phyloP scores from a whole-genome alignment of 306 rosid genomes.

The Begonia fuchsioides region DNA sequence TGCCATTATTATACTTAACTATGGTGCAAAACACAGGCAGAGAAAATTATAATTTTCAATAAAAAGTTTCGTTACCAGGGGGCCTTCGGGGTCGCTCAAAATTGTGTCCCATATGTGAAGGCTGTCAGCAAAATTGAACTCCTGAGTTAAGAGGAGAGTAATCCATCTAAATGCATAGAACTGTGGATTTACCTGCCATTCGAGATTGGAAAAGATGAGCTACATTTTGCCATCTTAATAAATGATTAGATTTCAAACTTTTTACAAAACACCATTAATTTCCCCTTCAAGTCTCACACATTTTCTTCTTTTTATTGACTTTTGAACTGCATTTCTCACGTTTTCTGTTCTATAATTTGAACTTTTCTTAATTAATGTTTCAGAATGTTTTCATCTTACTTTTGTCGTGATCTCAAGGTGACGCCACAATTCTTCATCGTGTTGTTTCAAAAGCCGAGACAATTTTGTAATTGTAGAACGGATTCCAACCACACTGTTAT shows the following conservation, averaged over 20 bases:
- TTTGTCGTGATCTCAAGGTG: slow-evolving; percentile 96
- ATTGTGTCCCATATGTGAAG: slow-evolving; percentile 95
- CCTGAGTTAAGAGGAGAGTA: slow-evolving; percentile 95
- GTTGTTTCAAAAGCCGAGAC: slow-evolving; percentile 86
- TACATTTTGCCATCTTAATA: too few species aligned
- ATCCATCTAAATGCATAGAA: slow-evolving; percentile 99
- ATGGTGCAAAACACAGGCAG: neutral
- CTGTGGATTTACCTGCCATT: slow-evolving; percentile 89
- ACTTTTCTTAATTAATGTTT: too few species aligned
- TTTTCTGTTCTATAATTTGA: too few species aligned
- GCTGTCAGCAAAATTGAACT: slow-evolving; percentile 89
- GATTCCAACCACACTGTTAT: slow-evolving; percentile 95
- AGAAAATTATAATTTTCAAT: neutral
- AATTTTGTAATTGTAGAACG: slow-evolving; percentile 82
- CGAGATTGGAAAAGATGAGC: slow-evolving; percentile 5
- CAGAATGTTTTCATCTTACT: too few species aligned
- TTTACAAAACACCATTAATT: too few species aligned
- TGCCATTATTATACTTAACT: too few species aligned
- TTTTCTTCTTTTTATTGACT: too few species aligned
- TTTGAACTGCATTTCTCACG: too few species aligned
- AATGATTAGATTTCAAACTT: too few species aligned
- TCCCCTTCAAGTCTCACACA: too few species aligned
- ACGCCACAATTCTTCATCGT: slow-evolving; percentile 99
- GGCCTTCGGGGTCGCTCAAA: slow-evolving; percentile 92
- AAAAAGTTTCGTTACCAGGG: slow-evolving; percentile 37